Base-by-base conservation (phyloP, 495 filamentous ascomycete genomes). In the Cryomyces minteri region DNA sequence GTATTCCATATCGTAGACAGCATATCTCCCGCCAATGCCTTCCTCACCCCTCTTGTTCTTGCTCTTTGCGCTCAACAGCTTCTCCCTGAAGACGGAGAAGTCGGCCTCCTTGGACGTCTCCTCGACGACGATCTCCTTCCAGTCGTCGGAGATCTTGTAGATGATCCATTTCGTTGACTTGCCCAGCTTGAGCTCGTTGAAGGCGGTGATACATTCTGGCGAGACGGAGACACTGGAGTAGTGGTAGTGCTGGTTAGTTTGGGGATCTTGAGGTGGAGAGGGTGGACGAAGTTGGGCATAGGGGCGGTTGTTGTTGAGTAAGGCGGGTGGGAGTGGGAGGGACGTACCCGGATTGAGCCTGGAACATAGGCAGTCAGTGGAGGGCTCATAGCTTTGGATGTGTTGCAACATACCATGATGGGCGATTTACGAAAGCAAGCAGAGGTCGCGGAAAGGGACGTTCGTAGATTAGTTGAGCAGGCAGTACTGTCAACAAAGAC, bases 91-190 rank as follows among this genome's bases (percentile, higher is more conserved):
- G 48, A 59, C 65, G 4, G 48, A 44, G 50, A 58, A 70, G 50
- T 64, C 53, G 14, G 41, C 47, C 9, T 63, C 52, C 1, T 43
- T 58, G 46, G 77, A 76, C 49, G 75, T 71, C 53, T 92, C 83
- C 34, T 80, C 77, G 55, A 95, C 74, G 39, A 82, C 81, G 59
- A 95, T 87, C 56, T 80, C 62, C 65, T 82, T 90, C 77, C 82
- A 82, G 74, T 94, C 76, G 65, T 93, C 85, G 52, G 81, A 74
- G 58, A 98, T 79, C 73, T 94, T 94, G 82, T 78, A 96, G 77
- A 98, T 82, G 69, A 98, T 80, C 70, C 76, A 98, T 69, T 92
- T 94, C 70, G 76, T 68, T 65, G 79, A 78, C 63, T 87, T 85
- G 68, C 70, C 76, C 54, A 88, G 74, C 73, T 93, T 93, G 49